Evolutionary conservation across 2,329 filamentous ascomycete species (phyloP).

Genomic region (Aspergillus neotritici): DNA sequence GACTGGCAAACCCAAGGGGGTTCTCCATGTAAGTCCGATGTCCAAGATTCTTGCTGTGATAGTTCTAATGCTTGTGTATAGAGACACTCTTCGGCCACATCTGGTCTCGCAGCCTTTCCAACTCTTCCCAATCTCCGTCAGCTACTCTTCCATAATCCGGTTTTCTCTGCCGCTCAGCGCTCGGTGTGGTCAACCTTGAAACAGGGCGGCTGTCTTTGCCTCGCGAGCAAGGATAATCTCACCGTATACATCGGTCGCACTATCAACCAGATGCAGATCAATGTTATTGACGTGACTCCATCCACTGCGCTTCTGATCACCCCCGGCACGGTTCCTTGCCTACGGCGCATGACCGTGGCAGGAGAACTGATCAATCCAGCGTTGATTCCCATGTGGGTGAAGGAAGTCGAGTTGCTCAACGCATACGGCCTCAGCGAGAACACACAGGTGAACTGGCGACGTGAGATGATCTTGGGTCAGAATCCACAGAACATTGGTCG

Average conservation of each 20-base stretch:
- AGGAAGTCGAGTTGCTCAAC: slow-evolving; percentile 9
- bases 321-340: slow-evolving; percentile 5
- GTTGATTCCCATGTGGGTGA: slow-evolving; percentile 8
- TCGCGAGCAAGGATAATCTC: slow-evolving; percentile 5
- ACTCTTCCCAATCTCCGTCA: slow-evolving; percentile 3
- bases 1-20: slow-evolving; percentile 12
- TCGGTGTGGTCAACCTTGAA: slow-evolving; percentile 9
- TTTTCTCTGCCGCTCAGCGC: slow-evolving; percentile 13
- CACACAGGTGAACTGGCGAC: slow-evolving; percentile 12
- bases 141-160: slow-evolving; percentile 12
- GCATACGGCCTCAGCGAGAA: slow-evolving; percentile 17
- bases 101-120: slow-evolving; percentile 2
- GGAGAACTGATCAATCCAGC: slow-evolving; percentile 8
- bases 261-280: slow-evolving; percentile 8
- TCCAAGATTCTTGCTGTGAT: no score
- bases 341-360: slow-evolving; percentile 9
- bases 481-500: slow-evolving; percentile 9
- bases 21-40: no score
- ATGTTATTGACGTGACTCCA: slow-evolving; percentile 9
- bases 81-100: no score
- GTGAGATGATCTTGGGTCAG: slow-evolving; percentile 1
- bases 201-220: slow-evolving; percentile 6
- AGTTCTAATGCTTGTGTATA: no score
- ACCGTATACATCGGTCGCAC: slow-evolving; percentile 1
- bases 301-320: slow-evolving; percentile 6